Evolutionary conservation across 352 stramenopile genomes (phyloP), one percentile per base, ranked within the genome.

Genomic region (Thalassiosira hispida): DNA sequence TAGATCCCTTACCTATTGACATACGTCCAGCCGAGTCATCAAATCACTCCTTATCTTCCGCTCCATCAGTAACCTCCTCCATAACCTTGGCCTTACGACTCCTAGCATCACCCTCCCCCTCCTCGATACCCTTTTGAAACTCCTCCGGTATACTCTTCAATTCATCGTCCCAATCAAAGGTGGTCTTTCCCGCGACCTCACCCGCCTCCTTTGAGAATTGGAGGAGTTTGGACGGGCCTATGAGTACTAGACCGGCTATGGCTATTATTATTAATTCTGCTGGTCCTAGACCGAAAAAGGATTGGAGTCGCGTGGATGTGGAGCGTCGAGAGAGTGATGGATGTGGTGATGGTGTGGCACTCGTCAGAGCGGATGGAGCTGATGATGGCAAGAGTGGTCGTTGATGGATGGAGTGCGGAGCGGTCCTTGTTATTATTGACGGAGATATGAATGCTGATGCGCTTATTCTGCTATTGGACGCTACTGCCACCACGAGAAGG

Each of bases 251-350:
- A 23, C 61, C 80, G n/a, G 87, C 85, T 0, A 89, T 47, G 18
- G 73, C 47, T 18, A 88, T 77, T 31, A 91, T 85, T 56, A 63
- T 64, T 27, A 91, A 66, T 71, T 91, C 85, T 16, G 83, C 75
- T 18, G 78, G 83, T 14, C 85, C 85, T 2, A 91, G 68, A 23
- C 85, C 85, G 68, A 91, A 91, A 16, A 91, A 46, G 42, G 79
- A 85, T 18, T 67, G 55, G 8, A 80, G 72, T 12, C 35, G 20
- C 38, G 7, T 47, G 38, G 38, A 18, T 47, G 38, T 3, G 14
- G 38, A 12, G 38, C 8, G 4, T 4, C 14, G 14, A 47, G 29
- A 22, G n/a, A 31, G 59, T 66, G 16, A 11, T 52, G 31, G 40
- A 16, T 14, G 16, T 66, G 31, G 38, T 66, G 57, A 46, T 66